Conservation (phyloP, 352 stramenopile species). For the Pythium phragmitis region DNA sequence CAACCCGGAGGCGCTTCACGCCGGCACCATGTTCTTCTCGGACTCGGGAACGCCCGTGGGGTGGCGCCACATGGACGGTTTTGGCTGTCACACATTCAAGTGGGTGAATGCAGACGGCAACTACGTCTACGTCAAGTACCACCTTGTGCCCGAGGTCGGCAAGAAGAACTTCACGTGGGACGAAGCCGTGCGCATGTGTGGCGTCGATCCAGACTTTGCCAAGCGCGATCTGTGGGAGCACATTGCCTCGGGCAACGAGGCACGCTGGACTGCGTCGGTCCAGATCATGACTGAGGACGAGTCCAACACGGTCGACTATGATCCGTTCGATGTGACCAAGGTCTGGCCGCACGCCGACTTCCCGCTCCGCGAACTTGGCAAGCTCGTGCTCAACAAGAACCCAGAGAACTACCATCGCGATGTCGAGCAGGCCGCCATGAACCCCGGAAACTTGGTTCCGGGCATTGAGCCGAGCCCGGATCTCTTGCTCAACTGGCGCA, state of each 20-base stretch:
- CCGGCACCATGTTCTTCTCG: slow-evolving; percentile 87
- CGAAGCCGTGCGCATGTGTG: slow-evolving; percentile 66
- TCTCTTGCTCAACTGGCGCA: slow-evolving; percentile 35
- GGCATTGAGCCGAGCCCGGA: slow-evolving; percentile 87
- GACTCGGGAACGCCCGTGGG: slow-evolving; percentile 89
- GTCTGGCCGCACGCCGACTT: slow-evolving; percentile 89
- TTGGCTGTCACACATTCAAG: slow-evolving; percentile 91
- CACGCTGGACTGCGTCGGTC: slow-evolving; percentile 89
- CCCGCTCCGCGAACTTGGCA: slow-evolving; percentile 84
- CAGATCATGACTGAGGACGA: slow-evolving; percentile 90
- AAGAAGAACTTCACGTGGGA: slow-evolving; percentile 86
- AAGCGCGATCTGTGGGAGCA: slow-evolving; percentile 91
- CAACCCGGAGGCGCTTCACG: slow-evolving; percentile 89
- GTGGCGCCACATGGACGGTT: slow-evolving; percentile 92
- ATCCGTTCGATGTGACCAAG: slow-evolving; percentile 94
- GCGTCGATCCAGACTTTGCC: slow-evolving; percentile 84
- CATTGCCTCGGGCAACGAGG: slow-evolving; percentile 79
- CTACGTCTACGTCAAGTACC: slow-evolving; percentile 91
- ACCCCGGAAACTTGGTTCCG: slow-evolving; percentile 88
- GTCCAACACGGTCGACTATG: slow-evolving; percentile 54
- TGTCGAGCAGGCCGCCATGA: slow-evolving; percentile 92
- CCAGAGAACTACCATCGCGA: slow-evolving; percentile 93
- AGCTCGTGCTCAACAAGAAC: slow-evolving; percentile 91
- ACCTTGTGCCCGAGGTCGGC: slow-evolving; percentile 91
- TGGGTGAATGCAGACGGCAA: slow-evolving; percentile 83